Conservation (phyloP, 352 stramenopile genomes). For the Phytophthora crassamura region DNA sequence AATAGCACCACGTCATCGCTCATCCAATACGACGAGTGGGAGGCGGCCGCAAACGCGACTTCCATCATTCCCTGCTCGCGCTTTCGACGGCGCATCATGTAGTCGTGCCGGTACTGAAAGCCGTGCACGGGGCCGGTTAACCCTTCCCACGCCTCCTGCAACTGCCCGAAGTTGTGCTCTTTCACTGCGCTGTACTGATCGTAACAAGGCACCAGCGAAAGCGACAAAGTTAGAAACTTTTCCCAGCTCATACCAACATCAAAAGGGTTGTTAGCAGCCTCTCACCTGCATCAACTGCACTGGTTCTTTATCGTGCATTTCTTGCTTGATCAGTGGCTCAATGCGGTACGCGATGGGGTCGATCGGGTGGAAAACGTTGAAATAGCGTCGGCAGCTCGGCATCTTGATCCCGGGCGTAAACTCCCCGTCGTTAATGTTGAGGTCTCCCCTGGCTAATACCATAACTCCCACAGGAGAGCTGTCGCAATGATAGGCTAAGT, state of each 20-base stretch:
- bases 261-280: neutral
- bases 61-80: constrained; percentile 89
- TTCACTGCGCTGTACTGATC: constrained; percentile 67
- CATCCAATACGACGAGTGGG: constrained; percentile 91
- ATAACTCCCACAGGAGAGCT: constrained; percentile 87
- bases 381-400: constrained; percentile 83
- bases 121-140: constrained; percentile 76
- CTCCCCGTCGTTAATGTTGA: constrained; percentile 75
- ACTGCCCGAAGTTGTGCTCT: constrained; percentile 70
- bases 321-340: constrained; percentile 89
- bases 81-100: constrained; percentile 77
- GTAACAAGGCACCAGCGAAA: neutral
- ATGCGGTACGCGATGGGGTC: constrained; percentile 93
- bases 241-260: neutral
- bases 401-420: constrained; percentile 86
- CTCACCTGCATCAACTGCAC: constrained; percentile 81
- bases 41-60: constrained; percentile 80
- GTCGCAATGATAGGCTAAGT: constrained; percentile 13
- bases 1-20: constrained; percentile 90
- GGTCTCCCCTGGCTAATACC: constrained; percentile 81
- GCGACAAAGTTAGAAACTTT: neutral
- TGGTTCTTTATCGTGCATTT: constrained; percentile 88
- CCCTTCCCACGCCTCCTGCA: constrained; percentile 79
- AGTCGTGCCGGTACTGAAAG: constrained; percentile 84
- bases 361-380: constrained; percentile 93